Base-by-base conservation (phyloP, 768 basidiomycete species). In the Hericium rajendrae region DNA sequence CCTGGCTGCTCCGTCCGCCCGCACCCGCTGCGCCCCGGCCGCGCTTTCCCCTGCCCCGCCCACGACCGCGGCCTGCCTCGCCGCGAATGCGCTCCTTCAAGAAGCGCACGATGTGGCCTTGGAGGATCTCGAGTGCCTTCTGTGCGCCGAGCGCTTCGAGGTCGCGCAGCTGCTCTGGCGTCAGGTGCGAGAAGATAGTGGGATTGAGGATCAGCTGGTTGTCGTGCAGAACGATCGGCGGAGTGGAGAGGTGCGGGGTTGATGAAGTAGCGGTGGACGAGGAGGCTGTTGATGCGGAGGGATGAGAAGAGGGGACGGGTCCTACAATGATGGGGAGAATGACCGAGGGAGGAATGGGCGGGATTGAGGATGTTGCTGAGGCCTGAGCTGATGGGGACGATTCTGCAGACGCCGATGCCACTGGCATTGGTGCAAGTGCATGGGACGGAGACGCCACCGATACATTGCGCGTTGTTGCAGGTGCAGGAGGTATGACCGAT, bases 141-240 rank as follows among this genome's bases (percentile, higher is more conserved):
- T 86, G 81, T 0, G 91, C 88, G 2, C 91, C 91, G 69, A 93
- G 81, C 54, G 79, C 78, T 70, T 93, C 88, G 26, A 94, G 72
- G 48, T 87, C 85, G 57, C 77, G 79, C 48, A 95, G 72, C 69
- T 86, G 86, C 59, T 86, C 84, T 48, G 78, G 74, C 3, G 86
- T 82, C 12, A 95, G 78, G 55, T 84, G 84, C 9, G 85, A 79
- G 66, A 97, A 97, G 38, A 95, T 86, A 20, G 79, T 77, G 2
- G 94, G 94, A 64, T 91, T 88, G 39, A 97, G 81, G 56, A 92
- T 82, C 20, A 97, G 79, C 32, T 81, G 86, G 54, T 90, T 85
- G 62, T 92, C 85, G 60, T 94, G 91, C 12, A 94, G 72, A 22
- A 91, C 82, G 74, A 97, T 91, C 37, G 84, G 84, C 28, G 76